Evolutionary conservation across 2,329 filamentous ascomycete genomes (phyloP).

Genomic region (Shiraia sp.): DNA sequence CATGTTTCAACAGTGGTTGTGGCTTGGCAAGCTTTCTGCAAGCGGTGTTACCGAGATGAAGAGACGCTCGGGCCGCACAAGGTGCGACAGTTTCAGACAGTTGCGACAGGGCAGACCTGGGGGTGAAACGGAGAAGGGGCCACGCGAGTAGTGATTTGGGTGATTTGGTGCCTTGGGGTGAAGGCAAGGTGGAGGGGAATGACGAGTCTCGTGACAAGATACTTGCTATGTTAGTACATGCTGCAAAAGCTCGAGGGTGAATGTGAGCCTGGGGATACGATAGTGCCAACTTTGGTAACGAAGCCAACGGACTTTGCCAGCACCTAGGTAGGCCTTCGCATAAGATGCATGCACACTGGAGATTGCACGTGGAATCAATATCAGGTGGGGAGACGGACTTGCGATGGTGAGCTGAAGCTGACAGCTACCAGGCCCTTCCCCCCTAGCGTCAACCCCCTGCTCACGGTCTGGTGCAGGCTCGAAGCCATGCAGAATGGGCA

Average conservation of each 20-base stretch:
- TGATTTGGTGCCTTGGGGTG: constrained; percentile 1
- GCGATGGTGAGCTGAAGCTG: constrained; percentile 10
- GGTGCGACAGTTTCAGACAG: constrained; percentile 37
- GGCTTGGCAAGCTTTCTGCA: constrained; percentile 28
- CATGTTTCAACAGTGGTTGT: constrained; percentile 23
- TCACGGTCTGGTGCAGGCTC: constrained; percentile 10
- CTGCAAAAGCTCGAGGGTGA: background rate
- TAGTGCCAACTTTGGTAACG: constrained; percentile 7
- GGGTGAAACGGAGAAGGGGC: constrained; percentile 20
- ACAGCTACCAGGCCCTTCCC: constrained; percentile 7
- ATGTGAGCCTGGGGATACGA: constrained; percentile 2
- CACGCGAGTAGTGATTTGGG: constrained; percentile 4
- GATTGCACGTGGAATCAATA: constrained; percentile 23
- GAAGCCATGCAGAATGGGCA: constrained; percentile 7
- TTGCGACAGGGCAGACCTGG: constrained; percentile 27
- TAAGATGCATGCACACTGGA: constrained; percentile 19
- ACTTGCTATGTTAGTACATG: constrained; percentile 1
- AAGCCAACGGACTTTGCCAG: constrained; percentile 16
- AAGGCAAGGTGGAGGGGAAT: constrained; percentile 5
- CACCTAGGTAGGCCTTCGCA: constrained; percentile 7
- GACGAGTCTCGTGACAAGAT: background rate
- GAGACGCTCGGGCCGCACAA: constrained; percentile 20
- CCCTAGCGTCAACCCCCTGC: no score
- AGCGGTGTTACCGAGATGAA: constrained; percentile 34
- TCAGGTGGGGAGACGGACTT: constrained; percentile 20